Evolutionary conservation across 495 filamentous ascomycete genomes (phyloP), one percentile per base, ranked within the genome.

Genomic region (Cercophora scortea): DNA sequence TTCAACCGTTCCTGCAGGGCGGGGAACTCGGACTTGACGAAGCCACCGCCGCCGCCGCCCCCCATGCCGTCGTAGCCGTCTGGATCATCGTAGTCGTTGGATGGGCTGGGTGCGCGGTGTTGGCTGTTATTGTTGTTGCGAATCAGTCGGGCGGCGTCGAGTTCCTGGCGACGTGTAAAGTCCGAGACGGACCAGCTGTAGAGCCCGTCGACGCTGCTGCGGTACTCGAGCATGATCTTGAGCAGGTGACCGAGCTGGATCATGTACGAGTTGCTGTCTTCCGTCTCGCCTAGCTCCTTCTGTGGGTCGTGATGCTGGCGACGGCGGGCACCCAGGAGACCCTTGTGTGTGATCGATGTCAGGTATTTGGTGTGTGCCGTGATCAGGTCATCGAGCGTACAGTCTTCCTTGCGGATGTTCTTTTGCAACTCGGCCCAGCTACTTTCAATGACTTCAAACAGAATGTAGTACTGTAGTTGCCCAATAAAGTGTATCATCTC

Each of bases 401-500:
- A 87, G 35, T 86, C 85, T 13, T 89, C 87, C 63, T 87, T 90
- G 44, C 75, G 79, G 49, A 96, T 83, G 38, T 85, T 85, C 4
- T 80, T 77, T 58, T 95, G 86, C 8, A 99, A 78, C 57, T 89
- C 83, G 54, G 87, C 83, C 94, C 94, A 99, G 49, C 86, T 88
- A 49, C 84, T 82, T 68, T 97, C 93, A 64, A 99, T 97, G 56
- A 99, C 94, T 67, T 97, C 93, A 61, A 96, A 96, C 15, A 99
- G 80, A 59, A 99, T 96, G 68, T 99, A 99, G 70, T 96, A 96
- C 65, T 97, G 94, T 34, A 99, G 78, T 67, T 99, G 94, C 52
- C 87, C 87, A 60, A 97, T 87, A 57, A 99, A 96, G 65, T 97
- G 94, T 8, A 96, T 87, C 94, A 99, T 99, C 66, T 97, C 94